Evolutionary conservation across 371 early-diverging fungal species (phyloP).

Genomic region (Coemansia sp.): DNA sequence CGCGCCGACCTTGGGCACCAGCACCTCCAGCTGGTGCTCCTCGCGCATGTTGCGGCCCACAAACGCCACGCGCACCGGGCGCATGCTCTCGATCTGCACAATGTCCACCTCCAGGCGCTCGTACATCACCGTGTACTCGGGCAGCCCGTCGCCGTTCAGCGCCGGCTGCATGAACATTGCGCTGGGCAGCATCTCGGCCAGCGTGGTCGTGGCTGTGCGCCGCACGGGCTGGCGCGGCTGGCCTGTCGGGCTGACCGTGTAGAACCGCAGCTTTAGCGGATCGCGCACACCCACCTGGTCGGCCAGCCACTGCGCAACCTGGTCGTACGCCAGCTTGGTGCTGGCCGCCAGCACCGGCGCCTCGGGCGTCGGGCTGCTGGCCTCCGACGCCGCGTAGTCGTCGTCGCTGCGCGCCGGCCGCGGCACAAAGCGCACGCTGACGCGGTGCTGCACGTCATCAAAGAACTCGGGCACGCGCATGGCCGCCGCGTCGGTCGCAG

Average conservation of each 20-base stretch:
- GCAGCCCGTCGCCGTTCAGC: constrained; percentile 24
- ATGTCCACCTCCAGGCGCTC: constrained; percentile 80
- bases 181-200: constrained; percentile 64
- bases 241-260: constrained; percentile 48
- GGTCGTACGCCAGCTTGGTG: constrained; percentile 67
- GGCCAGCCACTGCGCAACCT: constrained; percentile 59
- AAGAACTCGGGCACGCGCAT: constrained; percentile 65
- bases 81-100: constrained; percentile 78
- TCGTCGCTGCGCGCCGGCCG: constrained; percentile 40
- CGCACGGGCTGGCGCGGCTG: constrained; percentile 55
- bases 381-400: not conserved
- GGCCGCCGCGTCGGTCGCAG: constrained; percentile 27
- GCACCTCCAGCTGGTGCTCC: constrained; percentile 55
- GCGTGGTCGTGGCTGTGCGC: constrained; percentile 53
- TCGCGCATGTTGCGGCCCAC: constrained; percentile 58
- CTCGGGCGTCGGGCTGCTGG: not conserved
- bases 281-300: constrained; percentile 58
- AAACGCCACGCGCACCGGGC: constrained; percentile 58
- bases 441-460: constrained; percentile 67
- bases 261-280: constrained; percentile 68
- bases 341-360: constrained; percentile 55
- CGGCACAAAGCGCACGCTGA: constrained; percentile 69
- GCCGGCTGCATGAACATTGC: constrained; percentile 18
- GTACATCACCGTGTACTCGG: constrained; percentile 62
- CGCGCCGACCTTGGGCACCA: constrained; percentile 60